Evolutionary conservation across 148 eudicot genomes (phyloP).

Genomic region (Arbutus unedo): DNA sequence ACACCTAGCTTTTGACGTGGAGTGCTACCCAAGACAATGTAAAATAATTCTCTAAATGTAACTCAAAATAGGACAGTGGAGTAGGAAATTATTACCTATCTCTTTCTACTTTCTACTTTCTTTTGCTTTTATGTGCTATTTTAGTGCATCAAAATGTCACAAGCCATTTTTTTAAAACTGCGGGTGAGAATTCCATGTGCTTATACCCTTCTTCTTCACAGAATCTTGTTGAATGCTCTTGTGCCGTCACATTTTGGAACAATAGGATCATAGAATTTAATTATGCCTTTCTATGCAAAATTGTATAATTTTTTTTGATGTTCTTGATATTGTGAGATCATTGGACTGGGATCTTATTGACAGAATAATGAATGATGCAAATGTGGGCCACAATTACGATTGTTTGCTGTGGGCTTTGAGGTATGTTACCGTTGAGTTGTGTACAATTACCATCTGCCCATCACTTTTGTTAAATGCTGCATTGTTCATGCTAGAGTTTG

Average conservation of each 20-base stretch:
- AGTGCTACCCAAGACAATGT: not conserved
- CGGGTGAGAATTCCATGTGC: not conserved
- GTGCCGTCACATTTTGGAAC: not conserved
- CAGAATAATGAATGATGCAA: constrained; percentile 77
- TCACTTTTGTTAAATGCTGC: not conserved
- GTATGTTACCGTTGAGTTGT: constrained; percentile 37
- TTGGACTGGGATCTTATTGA: constrained; percentile 17
- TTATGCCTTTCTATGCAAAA: not conserved
- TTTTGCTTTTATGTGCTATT: not conserved
- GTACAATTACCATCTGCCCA: not conserved
- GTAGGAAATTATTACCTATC: not conserved
- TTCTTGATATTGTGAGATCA: constrained; percentile 7
- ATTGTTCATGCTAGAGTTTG: not conserved
- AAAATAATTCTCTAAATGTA: not conserved
- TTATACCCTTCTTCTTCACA: not conserved
- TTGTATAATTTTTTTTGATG: constrained; percentile 5
- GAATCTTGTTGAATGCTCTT: not conserved
- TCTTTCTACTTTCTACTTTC: not conserved
- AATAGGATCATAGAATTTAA: not conserved
- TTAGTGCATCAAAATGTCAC: not conserved
- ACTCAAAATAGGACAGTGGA: not conserved
- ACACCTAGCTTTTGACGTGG: not conserved
- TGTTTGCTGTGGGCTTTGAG: constrained; percentile 83
- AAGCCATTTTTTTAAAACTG: not conserved
- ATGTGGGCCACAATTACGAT: constrained; percentile 69